phyloP scores from a whole-genome alignment of 2,329 filamentous ascomycete genomes.

The Fusarium verrucosum region DNA sequence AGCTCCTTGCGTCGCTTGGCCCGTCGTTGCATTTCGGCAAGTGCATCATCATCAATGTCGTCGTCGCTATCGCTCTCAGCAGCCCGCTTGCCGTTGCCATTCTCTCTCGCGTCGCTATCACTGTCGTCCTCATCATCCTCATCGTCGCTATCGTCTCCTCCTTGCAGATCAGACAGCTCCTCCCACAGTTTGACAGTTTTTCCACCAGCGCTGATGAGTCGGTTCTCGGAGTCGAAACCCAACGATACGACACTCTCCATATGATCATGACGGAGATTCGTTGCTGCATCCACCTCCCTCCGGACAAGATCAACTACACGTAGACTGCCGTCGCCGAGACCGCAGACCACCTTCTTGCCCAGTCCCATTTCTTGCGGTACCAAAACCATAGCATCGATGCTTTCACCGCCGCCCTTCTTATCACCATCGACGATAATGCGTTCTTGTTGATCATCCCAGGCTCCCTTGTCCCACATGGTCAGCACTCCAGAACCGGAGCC shows the following conservation, averaged over 20 bases:
- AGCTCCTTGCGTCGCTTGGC: slow-evolving; percentile 56
- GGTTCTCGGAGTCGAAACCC: slow-evolving; percentile 83
- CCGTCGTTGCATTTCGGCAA: slow-evolving; percentile 55
- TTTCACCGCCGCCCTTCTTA: slow-evolving; percentile 71
- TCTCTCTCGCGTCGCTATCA: slow-evolving; percentile 56
- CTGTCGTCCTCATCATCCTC: slow-evolving; percentile 52
- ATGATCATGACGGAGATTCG: slow-evolving; percentile 78
- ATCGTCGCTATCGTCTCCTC: slow-evolving; percentile 48
- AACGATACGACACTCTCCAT: slow-evolving; percentile 85
- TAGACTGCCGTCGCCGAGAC: slow-evolving; percentile 81
- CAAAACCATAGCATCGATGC: slow-evolving; percentile 78
- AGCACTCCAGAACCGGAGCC: slow-evolving; percentile 81
- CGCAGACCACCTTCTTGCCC: slow-evolving; percentile 80
- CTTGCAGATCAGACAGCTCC: slow-evolving; percentile 70
- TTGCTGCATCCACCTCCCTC: slow-evolving; percentile 75
- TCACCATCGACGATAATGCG: slow-evolving; percentile 78
- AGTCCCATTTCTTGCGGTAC: slow-evolving; percentile 76
- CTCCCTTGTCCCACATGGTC: slow-evolving; percentile 92
- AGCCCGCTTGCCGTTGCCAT: slow-evolving; percentile 56
- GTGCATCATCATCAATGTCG: slow-evolving; percentile 49
- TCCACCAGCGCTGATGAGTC: slow-evolving; percentile 91
- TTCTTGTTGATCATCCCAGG: slow-evolving; percentile 96
- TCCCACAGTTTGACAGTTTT: slow-evolving; percentile 91
- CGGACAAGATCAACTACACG: slow-evolving; percentile 77
- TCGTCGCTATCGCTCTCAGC: slow-evolving; percentile 60